Evolutionary conservation across 2,329 filamentous ascomycete species (phyloP).

Genomic region (Trematosphaeria pertusa): DNA sequence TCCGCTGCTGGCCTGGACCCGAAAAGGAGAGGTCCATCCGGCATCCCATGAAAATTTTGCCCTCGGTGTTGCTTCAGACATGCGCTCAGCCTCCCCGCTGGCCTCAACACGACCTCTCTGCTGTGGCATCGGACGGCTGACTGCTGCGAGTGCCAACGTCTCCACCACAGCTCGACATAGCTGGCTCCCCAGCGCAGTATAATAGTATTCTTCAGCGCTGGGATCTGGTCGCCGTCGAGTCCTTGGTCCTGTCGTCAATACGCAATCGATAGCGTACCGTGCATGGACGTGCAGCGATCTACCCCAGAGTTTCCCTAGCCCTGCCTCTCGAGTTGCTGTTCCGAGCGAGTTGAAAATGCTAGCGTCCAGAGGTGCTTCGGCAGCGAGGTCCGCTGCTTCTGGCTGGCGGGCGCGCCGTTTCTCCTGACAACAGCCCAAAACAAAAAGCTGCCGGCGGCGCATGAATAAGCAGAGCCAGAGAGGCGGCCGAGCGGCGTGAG

Average conservation of each 20-base stretch:
- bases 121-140: neutral
- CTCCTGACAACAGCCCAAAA: constrained; percentile 5
- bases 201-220: no score
- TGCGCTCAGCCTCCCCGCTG: constrained; percentile 3
- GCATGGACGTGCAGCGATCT: constrained; percentile 29
- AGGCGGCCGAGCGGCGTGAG: neutral
- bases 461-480: constrained; percentile 1
- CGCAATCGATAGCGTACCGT: constrained; percentile 13
- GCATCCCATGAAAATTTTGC: neutral
- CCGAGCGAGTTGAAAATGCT: no score
- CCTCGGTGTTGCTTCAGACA: neutral
- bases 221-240: no score
- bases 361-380: no score
- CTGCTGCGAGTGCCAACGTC: neutral
- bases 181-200: no score
- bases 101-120: neutral
- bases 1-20: neutral
- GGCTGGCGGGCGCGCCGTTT: neutral
- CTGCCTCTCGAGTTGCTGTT: constrained; percentile 1
- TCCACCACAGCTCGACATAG: constrained; percentile 7
- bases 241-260: no score
- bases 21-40: constrained; percentile 2
- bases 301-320: constrained; percentile 17
- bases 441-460: neutral
- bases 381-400: no score